phyloP scores from a whole-genome alignment of 176 grass and related monocot genomes.

The Oryza rufipogon region DNA sequence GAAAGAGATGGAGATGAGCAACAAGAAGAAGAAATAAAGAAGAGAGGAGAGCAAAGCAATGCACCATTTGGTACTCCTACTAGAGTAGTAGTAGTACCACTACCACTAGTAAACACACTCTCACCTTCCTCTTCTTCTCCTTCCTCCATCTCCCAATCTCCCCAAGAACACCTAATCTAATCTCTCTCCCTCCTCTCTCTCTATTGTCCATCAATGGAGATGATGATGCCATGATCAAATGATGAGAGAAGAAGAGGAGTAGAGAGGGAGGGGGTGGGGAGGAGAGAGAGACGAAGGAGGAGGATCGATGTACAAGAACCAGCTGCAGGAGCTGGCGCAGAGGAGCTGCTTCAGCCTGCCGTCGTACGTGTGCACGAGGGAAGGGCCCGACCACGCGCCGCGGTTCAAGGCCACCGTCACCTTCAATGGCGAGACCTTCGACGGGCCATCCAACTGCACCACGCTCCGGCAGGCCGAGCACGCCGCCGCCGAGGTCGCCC shows the following conservation, averaged over 20 bases:
- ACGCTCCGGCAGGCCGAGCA: conserved; percentile 91
- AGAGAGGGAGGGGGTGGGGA: not conserved
- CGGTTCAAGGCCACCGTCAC: conserved; percentile 83
- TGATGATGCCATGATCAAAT: conserved; percentile 26
- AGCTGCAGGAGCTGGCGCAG: conserved; percentile 96
- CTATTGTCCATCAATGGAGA: not conserved
- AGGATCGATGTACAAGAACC: conserved; percentile 82
- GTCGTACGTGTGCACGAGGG: conserved; percentile 71
- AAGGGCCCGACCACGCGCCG: conserved; percentile 90
- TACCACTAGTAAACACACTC: not conserved
- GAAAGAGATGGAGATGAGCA: not conserved
- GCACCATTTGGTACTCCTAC: conserved; percentile 18
- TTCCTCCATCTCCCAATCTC: not conserved
- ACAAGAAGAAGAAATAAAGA: not conserved
- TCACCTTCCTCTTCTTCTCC: not conserved
- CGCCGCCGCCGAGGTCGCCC: conserved; percentile 82
- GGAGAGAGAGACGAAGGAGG: too few species aligned
- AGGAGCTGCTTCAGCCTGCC: conserved; percentile 94
- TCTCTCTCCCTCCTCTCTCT: not conserved
- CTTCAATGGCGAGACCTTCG: conserved; percentile 92
- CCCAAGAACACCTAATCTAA: not conserved
- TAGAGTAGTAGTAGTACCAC: not conserved
- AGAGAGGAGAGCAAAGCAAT: not conserved
- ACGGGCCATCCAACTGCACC: conserved; percentile 69
- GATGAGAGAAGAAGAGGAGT: not conserved